Evolutionary conservation across 805 yeast genomes (phyloP).

Genomic region (Torulaspora franciscae): DNA sequence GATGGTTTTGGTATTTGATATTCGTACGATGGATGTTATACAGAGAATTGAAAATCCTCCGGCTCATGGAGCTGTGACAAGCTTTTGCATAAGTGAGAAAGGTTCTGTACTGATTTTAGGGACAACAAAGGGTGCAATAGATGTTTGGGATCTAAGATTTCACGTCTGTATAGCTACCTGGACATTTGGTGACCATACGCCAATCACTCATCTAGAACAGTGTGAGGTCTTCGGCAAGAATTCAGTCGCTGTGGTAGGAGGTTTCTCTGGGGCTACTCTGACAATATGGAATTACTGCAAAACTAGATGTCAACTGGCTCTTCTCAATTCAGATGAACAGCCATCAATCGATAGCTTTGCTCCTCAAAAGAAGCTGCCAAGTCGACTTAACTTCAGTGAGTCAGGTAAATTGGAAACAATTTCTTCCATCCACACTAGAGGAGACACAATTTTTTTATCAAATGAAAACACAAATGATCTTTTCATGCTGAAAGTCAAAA

Average conservation of each 20-base stretch:
- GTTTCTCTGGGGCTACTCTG: slow-evolving; percentile 53
- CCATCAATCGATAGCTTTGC: slow-evolving; percentile 23
- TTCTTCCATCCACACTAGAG: slow-evolving; percentile 12
- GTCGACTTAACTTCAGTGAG: slow-evolving; percentile 5
- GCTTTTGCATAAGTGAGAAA: slow-evolving; percentile 52
- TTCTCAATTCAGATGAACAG: slow-evolving; percentile 25
- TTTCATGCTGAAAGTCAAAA: slow-evolving; percentile 17
- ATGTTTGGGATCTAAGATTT: slow-evolving; percentile 79
- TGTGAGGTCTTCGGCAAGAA: slow-evolving; percentile 34
- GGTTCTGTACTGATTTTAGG: slow-evolving; percentile 68
- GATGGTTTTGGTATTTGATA: slow-evolving; percentile 50
- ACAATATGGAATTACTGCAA: slow-evolving; percentile 73
- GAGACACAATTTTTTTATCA: slow-evolving; percentile 18
- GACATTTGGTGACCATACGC: slow-evolving; percentile 47
- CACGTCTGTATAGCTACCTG: slow-evolving; percentile 55
- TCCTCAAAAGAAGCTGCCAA: slow-evolving; percentile 15
- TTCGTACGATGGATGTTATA: slow-evolving; percentile 48
- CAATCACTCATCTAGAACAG: slow-evolving; percentile 48
- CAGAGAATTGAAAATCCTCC: slow-evolving; percentile 49
- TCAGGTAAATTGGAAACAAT: neutral
- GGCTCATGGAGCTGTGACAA: slow-evolving; percentile 59
- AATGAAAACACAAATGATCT: slow-evolving; percentile 19
- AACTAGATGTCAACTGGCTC: slow-evolving; percentile 49
- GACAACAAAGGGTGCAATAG: slow-evolving; percentile 65
- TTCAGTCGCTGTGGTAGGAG: slow-evolving; percentile 58